These are phyloP conservation scores for Coemansia brasiliensis DNA, from an alignment of 192 early-diverging fungal species.

Conservation along the genomic window DNA sequence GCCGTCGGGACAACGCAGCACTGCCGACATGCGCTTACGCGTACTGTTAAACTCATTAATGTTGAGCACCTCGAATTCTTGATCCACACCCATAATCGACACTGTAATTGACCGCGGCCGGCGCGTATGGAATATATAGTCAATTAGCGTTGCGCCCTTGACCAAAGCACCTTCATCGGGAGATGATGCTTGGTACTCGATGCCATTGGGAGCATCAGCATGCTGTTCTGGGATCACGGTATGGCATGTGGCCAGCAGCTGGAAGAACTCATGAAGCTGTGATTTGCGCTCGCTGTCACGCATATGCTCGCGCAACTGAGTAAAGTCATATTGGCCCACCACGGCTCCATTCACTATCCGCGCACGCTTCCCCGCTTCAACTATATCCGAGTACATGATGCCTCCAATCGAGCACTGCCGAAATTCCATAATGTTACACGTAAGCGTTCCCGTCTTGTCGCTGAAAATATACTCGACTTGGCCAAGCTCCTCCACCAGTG, in stretches of 20 bases:
- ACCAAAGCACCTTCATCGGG: conserved; percentile 96
- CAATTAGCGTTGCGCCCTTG: conserved; percentile 65
- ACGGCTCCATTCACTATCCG: conserved; percentile 68
- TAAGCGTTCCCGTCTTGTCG: conserved; percentile 91
- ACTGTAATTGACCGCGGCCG: conserved; percentile 53
- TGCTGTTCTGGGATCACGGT: conserved; percentile 92
- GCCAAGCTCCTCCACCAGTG: conserved; percentile 94
- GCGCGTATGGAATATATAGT: conserved; percentile 66
- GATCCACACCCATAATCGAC: conserved; percentile 38
- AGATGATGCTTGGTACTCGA: conserved; percentile 93
- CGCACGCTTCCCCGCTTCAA: conserved; percentile 89
- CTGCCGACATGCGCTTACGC: conserved; percentile 96
- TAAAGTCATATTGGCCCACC: conserved; percentile 67
- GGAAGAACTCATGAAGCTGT: conserved; percentile 86
- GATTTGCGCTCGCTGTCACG: conserved; percentile 57
- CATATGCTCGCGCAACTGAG: conserved; percentile 62
- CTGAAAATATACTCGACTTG: conserved; percentile 98
- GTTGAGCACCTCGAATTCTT: conserved; percentile 90
- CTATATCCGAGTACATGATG: conserved; percentile 82
- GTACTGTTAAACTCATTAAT: conserved; percentile 99
- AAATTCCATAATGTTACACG: conserved; percentile 89
- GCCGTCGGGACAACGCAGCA: conserved; percentile 86
- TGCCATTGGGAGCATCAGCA: conserved; percentile 58
- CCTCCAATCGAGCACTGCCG: conserved; percentile 89
- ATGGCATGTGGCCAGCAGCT: conserved; percentile 89